A percentile compares a stretch with the other conserved stretches of the same genome.
Evolutionary conservation across 1,284 basidiomycete species (phyloP).

Genomic region (Ceratobasidium sp.): DNA sequence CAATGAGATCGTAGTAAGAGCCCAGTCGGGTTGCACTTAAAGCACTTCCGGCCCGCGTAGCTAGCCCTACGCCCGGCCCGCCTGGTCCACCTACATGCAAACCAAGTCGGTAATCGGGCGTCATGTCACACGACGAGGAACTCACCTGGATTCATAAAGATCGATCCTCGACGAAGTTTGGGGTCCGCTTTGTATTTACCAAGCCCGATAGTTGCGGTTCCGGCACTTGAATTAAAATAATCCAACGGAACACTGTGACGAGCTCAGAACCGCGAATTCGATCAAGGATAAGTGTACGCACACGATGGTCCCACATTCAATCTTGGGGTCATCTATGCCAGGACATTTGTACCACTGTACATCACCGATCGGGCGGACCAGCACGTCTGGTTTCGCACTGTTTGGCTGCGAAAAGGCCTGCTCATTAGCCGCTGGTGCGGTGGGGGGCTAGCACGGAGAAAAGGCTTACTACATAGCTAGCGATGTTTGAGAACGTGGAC

Average conservation of each 20-base stretch:
- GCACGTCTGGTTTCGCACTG: too few species aligned
- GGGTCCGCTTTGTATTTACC: slow-evolving; percentile 30
- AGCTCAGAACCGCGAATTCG: neutral
- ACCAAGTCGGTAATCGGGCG: neutral
- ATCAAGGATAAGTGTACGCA: neutral
- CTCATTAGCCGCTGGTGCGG: neutral
- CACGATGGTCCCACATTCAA: slow-evolving; percentile 32
- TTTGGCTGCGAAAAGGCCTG: neutral
- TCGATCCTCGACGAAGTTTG: slow-evolving; percentile 16
- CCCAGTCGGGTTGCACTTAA: slow-evolving; percentile 12
- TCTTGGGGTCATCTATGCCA: slow-evolving; percentile 1
- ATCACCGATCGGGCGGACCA: slow-evolving; percentile 8
- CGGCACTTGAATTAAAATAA: slow-evolving; percentile 17
- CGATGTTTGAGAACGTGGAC: neutral
- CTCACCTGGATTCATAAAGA: slow-evolving; percentile 26
- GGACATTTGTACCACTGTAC: slow-evolving; percentile 26
- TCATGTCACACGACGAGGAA: neutral
- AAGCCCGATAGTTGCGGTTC: slow-evolving; percentile 23
- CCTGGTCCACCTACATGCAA: slow-evolving; percentile 29
- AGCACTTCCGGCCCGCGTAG: neutral
- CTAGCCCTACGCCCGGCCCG: slow-evolving; percentile 1
- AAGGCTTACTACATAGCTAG: neutral
- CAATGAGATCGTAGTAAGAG: slow-evolving; percentile 32
- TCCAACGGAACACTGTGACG: slow-evolving; percentile 18
- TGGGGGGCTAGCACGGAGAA: neutral